These are phyloP conservation scores for Trichomonas gallinae DNA, from an alignment of 208 protist genomes.

Conservation along the genomic window DNA sequence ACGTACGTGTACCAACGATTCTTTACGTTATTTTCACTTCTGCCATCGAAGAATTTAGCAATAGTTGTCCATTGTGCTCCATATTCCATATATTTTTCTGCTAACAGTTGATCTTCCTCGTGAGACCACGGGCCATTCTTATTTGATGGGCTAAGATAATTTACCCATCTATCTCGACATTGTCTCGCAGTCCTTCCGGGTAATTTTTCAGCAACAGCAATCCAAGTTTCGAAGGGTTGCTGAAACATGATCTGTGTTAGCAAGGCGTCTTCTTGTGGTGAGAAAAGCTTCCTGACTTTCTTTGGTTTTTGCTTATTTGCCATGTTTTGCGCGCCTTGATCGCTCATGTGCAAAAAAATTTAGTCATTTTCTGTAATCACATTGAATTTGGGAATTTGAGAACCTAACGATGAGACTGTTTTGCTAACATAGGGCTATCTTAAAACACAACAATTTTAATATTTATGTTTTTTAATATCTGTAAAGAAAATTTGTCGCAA, in stretches of 20 bases:
- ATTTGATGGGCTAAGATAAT: background rate
- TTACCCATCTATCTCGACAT: background rate
- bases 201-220: background rate
- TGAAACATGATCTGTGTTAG: background rate
- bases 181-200: background rate
- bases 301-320: background rate
- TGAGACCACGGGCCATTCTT: background rate
- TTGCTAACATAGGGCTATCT: too few species aligned
- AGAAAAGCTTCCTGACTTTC: background rate
- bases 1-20: background rate
- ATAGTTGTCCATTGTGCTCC: background rate
- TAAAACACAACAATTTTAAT: too few species aligned
- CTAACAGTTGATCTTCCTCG: background rate
- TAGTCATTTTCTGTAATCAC: too few species aligned
- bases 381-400: too few species aligned
- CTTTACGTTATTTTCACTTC: constrained; percentile 4
- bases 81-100: background rate
- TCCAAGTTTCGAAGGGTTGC: background rate
- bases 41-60: constrained; percentile 4
- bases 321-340: too few species aligned
- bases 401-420: too few species aligned
- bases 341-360: too few species aligned
- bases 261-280: background rate
- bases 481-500: too few species aligned
- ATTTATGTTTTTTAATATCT: too few species aligned